Base-by-base conservation (phyloP, 2,329 filamentous ascomycete genomes). In the Sporothrix curviconia region DNA sequence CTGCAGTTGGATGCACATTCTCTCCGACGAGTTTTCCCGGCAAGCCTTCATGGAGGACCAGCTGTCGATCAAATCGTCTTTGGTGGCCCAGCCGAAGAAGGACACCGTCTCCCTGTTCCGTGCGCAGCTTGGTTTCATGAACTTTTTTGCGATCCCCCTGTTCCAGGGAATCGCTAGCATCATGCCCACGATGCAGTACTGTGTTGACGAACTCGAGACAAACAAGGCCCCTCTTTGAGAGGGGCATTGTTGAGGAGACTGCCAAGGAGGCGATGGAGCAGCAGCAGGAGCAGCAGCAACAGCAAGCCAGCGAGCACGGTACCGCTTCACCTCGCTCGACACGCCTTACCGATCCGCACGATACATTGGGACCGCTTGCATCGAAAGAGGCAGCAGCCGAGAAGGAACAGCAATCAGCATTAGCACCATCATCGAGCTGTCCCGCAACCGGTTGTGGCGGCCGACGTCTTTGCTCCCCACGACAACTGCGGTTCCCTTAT, bases 71-170 rank as follows among this genome's bases (percentile, higher is more conserved):
- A 84, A 87, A 47, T 92, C 92, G 0, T 92, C 92, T 30, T 79
- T 99, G 3, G 90, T 95, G 66, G 85, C 92, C 1, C 85, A 87
- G 3, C 90, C 94, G 40, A 85, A 90, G 58, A 89, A 92, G 65
- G 92, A 96, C 65, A 78, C 88, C 32, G 77, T 90, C 61, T 92
- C 92, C 56, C 79, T 96, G 55, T 89, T 85, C 62, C 90, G 89
- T 64, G 88, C 91, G 7, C 94, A 99, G 72, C 87, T 96, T 56
- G 87, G 90, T 24, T 99, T 99, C 73, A 96, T 97, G 89, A 94
- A 90, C 63, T 82, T 96, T 65, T 97, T 97, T 70, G 94, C 92
- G 15, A 84, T 92, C 50, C 94, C 94, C 1, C 79, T 99, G 0
- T 99, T 99, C 68, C 85, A 91, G 67, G 89, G 88, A 7, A 86